A percentile compares a stretch with the other conserved stretches of the same genome.
Conservation (phyloP, 1,284 basidiomycete species). For the Butyriboletus appendiculatus region DNA sequence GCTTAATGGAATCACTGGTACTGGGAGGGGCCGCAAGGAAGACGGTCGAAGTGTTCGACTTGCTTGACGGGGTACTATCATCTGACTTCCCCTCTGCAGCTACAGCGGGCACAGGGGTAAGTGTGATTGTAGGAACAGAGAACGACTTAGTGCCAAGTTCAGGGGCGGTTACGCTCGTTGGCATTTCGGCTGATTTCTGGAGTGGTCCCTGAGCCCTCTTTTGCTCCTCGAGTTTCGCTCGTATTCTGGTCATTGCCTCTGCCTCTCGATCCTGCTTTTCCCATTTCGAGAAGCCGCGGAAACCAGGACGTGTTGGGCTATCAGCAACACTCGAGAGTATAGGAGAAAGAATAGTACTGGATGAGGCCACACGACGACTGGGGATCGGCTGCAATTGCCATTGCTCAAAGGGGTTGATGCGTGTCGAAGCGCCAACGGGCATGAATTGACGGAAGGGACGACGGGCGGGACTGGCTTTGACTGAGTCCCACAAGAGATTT, state of each 20-base stretch:
- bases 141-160: slow-evolving; percentile 23
- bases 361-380: slow-evolving; percentile 42
- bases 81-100: slow-evolving; percentile 7
- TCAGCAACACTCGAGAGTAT: slow-evolving; percentile 43
- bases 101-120: slow-evolving; percentile 29
- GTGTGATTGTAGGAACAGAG: slow-evolving; percentile 29
- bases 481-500: slow-evolving; percentile 47
- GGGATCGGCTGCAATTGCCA: slow-evolving; percentile 28
- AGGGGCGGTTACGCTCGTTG: slow-evolving; percentile 27
- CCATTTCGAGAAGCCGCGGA: slow-evolving; percentile 69
- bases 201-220: slow-evolving; percentile 33
- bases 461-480: slow-evolving; percentile 38
- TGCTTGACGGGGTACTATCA: slow-evolving; percentile 11
- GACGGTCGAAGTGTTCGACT: slow-evolving; percentile 14
- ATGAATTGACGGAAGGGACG: slow-evolving; percentile 47
- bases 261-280: slow-evolving; percentile 82
- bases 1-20: slow-evolving; percentile 10
- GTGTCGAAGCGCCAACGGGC: slow-evolving; percentile 40
- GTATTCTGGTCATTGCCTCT: slow-evolving; percentile 66
- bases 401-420: slow-evolving; percentile 41
- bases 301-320: slow-evolving; percentile 52
- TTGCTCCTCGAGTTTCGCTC: slow-evolving; percentile 48
- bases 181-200: slow-evolving; percentile 11
- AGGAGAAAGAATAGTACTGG: slow-evolving; percentile 26
- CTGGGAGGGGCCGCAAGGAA: slow-evolving; percentile 14